Conservation (phyloP, 1,284 basidiomycete genomes). For the Heterobasidion parviporum region DNA sequence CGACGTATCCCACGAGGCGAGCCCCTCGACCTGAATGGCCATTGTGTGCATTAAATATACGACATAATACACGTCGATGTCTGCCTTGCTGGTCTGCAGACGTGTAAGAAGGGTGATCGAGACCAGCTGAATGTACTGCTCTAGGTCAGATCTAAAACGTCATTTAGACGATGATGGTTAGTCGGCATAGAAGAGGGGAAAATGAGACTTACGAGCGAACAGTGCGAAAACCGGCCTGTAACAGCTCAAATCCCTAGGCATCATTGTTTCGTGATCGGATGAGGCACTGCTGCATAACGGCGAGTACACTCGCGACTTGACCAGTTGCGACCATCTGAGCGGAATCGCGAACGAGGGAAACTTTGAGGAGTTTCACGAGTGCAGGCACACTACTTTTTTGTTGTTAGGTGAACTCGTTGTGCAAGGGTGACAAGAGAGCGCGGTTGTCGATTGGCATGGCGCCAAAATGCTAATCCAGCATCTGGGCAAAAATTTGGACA, state of each 20-base stretch:
- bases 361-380: conserved; percentile 82
- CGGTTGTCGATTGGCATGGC: conserved; percentile 73
- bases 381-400: conserved; percentile 94
- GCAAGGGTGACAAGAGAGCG: conserved; percentile 72
- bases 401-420: conserved; percentile 87
- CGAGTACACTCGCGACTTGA: conserved; percentile 77
- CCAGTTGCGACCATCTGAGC: conserved; percentile 62
- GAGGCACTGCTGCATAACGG: conserved; percentile 85
- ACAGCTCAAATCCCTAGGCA: conserved; percentile 85
- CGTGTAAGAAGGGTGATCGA: conserved; percentile 80
- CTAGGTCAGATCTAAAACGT: conserved; percentile 48
- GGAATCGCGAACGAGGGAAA: conserved; percentile 74
- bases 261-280: conserved; percentile 89
- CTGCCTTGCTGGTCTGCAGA: conserved; percentile 85
- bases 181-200: neutral
- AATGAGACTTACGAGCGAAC: conserved; percentile 60
- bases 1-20: conserved; percentile 56
- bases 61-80: conserved; percentile 83
- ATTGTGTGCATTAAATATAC: conserved; percentile 71
- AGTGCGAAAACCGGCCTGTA: conserved; percentile 71
- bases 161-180: neutral
- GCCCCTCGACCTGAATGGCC: conserved; percentile 67
- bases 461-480: conserved; percentile 77
- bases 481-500: conserved; percentile 91
- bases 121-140: conserved; percentile 71